Base-by-base conservation (phyloP, 768 basidiomycete genomes). In the Megacollybia marginata region DNA sequence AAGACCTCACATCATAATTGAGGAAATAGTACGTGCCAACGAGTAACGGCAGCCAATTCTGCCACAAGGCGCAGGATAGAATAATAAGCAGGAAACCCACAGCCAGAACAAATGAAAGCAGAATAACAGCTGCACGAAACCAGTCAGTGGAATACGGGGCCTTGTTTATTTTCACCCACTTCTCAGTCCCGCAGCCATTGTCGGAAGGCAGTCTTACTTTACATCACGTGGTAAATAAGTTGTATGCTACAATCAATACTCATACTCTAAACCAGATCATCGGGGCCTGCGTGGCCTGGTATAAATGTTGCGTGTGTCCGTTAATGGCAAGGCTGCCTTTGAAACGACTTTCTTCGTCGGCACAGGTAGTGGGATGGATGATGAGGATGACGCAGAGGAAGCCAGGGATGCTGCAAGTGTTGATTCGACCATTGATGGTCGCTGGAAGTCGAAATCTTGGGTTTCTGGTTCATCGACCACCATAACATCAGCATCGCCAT, bases 61-160 rank as follows among this genome's bases (percentile, higher is more conserved):
- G 71, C 85, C 87, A 98, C 31, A 98, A 72, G 7, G 96, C 96
- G 64, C 96, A 98, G 1, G 92, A 92, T 19, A 99, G 83, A 65
- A 99, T 99, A 61, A 98, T 90, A 62, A 98, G 80, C 51, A 99
- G 71, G 72, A 99, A 99, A n/a, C 96, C 96, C 13, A 95, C 79
- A 6, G 96, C 96, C 46, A 99, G 85, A 48, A 97, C 91, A 69
- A 99, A 97, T 1, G 96, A 94, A 43, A 99, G 83, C 48, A 97
- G 76, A 59, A 98, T 93, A 55, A 98, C 93, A 61, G 92, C 94
- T 97, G 62, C 44, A 55, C n/a, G 31, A 48, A 42, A 44, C 33
- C 28, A 13, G 18, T 33, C 23, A 28, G 31, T 56, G 36, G 23
- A 33, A 19, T 31, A 45, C 32, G 38, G 33, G 15, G 43, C 18